Base-by-base conservation (phyloP, 2,329 filamentous ascomycete genomes). In the Epichloe sp. region DNA sequence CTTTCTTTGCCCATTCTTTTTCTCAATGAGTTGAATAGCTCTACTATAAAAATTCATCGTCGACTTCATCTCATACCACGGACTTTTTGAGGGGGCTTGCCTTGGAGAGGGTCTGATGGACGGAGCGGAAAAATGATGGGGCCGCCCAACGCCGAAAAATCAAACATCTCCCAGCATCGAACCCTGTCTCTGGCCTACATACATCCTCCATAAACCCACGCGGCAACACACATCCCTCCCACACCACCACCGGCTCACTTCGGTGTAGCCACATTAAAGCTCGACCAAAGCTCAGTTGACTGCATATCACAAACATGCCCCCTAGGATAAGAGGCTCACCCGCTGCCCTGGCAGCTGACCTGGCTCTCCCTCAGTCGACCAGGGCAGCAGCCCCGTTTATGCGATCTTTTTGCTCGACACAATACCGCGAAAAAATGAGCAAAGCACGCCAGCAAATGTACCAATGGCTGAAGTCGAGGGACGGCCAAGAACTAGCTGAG, bases 371-470 rank as follows among this genome's bases (percentile, higher is more conserved):
- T 5, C 49, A 37, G 26, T 36, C 34, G 42, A 44, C 52, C 38
- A 49, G 49, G 40, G 37, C 44, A 44, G 52, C 47, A 17, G 8
- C 42, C 11, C 23, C 35, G 8, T 59, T 62, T 35, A 48, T 52
- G 50, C 65, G 67, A 47, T 53, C 60, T 72, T 74, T 54, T 54
- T 69, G 68, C 49, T 66, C 70, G 42, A 73, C 71, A 21, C 58
- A 64, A 48, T 63, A 63, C 46, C 62, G 59, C 42, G 62, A 63
- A 49, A 71, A 71, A 60, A 67, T 65, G 59, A 66, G 63, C 49
- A 61, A 62, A 49, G 57, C 54, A 34, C 69, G 71, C 10, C 62
- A 64, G 52, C 52, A 54, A 37, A 72, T 75, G 63, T 63, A 65
- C 31, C 52, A 62, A 4, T 75, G 70, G 70, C 53, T 70, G 34